Evolutionary conservation across 805 yeast genomes (phyloP).

Genomic region (Lipomyces kockii): DNA sequence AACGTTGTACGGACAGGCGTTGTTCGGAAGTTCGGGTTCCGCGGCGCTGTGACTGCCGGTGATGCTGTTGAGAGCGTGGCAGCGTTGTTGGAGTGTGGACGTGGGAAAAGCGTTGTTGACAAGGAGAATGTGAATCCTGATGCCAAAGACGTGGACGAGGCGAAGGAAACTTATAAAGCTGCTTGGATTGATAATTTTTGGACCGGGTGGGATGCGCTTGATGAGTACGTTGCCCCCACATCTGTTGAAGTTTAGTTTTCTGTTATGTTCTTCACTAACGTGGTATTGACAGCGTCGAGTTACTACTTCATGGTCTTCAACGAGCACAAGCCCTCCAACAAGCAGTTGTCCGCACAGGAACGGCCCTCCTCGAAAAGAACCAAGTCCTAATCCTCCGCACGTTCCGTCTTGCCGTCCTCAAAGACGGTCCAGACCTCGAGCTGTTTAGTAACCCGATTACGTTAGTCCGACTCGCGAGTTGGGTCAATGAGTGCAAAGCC

Average conservation of each 20-base stretch:
- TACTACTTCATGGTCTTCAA: slow-evolving; percentile 70
- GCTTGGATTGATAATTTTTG: slow-evolving; percentile 76
- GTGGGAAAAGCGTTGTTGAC: slow-evolving; percentile 28
- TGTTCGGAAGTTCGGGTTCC: slow-evolving; percentile 80
- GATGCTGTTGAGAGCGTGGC: slow-evolving; percentile 89
- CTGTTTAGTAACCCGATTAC: slow-evolving; percentile 86
- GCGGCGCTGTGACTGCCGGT: slow-evolving; percentile 86
- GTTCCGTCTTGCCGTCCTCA: slow-evolving; percentile 83
- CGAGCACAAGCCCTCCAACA: slow-evolving; percentile 84
- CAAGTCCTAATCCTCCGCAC: slow-evolving; percentile 76
- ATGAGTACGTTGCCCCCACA: slow-evolving; percentile 36
- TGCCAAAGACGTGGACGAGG: slow-evolving; percentile 10
- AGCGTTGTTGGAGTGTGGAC: slow-evolving; percentile 69
- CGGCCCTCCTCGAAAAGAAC: slow-evolving; percentile 83
- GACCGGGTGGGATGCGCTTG: slow-evolving; percentile 70
- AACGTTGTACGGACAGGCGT: slow-evolving; percentile 87
- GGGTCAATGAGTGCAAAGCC: slow-evolving; percentile 70
- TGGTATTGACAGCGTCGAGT: slow-evolving; percentile 48
- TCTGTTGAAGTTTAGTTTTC: not conserved
- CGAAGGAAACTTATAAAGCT: slow-evolving; percentile 39
- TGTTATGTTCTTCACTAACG: not conserved
- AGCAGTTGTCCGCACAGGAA: slow-evolving; percentile 83
- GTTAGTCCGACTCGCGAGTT: slow-evolving; percentile 78
- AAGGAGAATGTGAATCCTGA: slow-evolving; percentile 41
- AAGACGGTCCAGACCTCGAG: slow-evolving; percentile 82